Evolutionary conservation across 176 grass and related monocot genomes (phyloP).

Genomic region (Dactylis glomerata): DNA sequence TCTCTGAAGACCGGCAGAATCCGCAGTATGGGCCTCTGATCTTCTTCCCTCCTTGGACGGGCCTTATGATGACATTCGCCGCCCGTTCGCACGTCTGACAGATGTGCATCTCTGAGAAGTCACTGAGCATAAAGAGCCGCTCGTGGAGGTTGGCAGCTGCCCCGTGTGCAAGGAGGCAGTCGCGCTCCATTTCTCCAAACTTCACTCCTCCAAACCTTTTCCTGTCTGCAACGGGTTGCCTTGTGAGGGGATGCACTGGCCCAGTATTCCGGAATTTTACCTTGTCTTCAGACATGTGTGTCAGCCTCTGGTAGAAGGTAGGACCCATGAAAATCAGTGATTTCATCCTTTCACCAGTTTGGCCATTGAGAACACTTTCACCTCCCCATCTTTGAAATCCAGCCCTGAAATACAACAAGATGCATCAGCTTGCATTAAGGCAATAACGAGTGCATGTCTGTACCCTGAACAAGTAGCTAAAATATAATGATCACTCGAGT

Average conservation of each 20-base stretch:
- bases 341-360: constrained; percentile 68
- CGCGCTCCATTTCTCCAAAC: constrained; percentile 93
- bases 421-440: neutral
- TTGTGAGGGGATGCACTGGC: constrained; percentile 81
- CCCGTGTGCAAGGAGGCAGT: constrained; percentile 87
- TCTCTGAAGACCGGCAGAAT: constrained; percentile 69
- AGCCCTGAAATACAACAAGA: constrained; percentile 42
- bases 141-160: constrained; percentile 86
- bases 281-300: constrained; percentile 95
- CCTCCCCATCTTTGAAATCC: constrained; percentile 77
- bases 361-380: constrained; percentile 79
- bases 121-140: constrained; percentile 78
- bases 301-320: constrained; percentile 87
- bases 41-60: constrained; percentile 50
- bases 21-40: constrained; percentile 70
- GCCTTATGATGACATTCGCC: constrained; percentile 73
- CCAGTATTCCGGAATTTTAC: constrained; percentile 96
- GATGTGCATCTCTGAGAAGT: constrained; percentile 81
- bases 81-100: constrained; percentile 64
- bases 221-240: constrained; percentile 76
- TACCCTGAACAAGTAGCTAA: neutral
- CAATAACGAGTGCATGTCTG: neutral
- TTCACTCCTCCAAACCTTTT: constrained; percentile 93
- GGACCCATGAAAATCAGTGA: constrained; percentile 86
- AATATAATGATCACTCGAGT: neutral